Evolutionary conservation across 495 filamentous ascomycete genomes (phyloP).

Genomic region (Tuber aestivum): DNA sequence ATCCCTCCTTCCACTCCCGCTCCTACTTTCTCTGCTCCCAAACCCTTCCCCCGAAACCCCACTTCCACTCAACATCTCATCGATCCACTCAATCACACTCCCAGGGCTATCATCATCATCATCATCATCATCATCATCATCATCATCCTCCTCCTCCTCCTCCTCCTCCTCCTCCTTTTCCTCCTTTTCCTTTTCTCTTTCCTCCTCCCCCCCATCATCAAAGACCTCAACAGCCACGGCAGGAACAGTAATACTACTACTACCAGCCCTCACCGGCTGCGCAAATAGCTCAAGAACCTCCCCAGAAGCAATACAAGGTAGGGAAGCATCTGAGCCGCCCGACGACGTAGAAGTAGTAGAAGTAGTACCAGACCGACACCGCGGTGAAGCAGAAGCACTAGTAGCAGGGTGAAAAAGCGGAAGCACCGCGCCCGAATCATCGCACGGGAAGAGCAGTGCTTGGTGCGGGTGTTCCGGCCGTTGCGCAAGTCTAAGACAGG

Average conservation of each 20-base stretch:
- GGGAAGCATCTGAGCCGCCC: background rate
- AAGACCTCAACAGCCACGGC: background rate
- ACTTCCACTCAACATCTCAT: background rate
- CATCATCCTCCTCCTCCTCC: no score
- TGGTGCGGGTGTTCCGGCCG: background rate
- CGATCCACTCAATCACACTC: background rate
- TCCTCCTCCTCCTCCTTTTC: no score
- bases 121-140: background rate
- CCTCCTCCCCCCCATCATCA: no score
- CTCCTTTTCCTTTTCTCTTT: no score
- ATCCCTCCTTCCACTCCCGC: background rate
- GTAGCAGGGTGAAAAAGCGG: background rate
- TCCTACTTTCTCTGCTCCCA: background rate
- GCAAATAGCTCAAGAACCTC: background rate
- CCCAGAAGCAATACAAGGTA: background rate
- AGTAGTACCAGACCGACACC: background rate
- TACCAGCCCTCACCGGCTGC: background rate
- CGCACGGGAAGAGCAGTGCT: background rate
- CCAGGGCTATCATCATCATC: background rate
- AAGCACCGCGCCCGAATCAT: background rate
- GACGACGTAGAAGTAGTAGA: background rate
- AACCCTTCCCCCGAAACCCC: background rate
- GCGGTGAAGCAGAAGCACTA: background rate
- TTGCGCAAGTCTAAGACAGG: background rate
- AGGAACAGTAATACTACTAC: background rate